Evolutionary conservation across 2,329 filamentous ascomycete species (phyloP), one percentile per base, ranked within the genome.

Genomic region (Hyphodiscus sp.): DNA sequence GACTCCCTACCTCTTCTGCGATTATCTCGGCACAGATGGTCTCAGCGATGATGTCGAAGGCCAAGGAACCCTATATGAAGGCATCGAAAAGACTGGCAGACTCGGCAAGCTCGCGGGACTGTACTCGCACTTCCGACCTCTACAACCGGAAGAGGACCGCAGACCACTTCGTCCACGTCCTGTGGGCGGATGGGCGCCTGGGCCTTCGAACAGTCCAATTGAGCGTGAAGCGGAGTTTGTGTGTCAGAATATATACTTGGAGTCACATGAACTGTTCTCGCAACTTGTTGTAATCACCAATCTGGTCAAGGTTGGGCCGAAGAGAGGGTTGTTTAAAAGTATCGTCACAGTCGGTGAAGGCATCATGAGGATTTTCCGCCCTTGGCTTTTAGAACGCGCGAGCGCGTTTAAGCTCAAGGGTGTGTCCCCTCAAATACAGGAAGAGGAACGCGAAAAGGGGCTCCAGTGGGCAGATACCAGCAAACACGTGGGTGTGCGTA

Each of bases 81-180:
- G 58, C n/a, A 41, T 43, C 29, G 51, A 55, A 2, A 46, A 38
- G 10, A 53, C 51, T 2, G 69, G 68, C 4, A 66, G 71, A 46
- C 66, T 81, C n/a, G 71, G 70, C 4, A 69, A 71, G 53, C 72
- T 89, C 51, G 71, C 73, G 13, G 69, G 70, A 2, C 70, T 90
- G 45, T 92, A 91, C 70, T 84, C 85, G 6, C 79, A 82, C 23
- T 94, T 91, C 66, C 76, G 78, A 18, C 88, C 87, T 1, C 75
- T 82, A 44, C 73, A 77, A 53, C 75, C 79, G 42, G 77, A 82
- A 49, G 76, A 80, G 50, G 75, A 76, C 45, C 68, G 69, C 50
- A 75, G 67, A 38, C 63, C 66, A 18, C 49, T 52, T 41, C 53
- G 51, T 41, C 52, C 33, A 23, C 55, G 49, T 43, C 49, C 56